phyloP scores from a whole-genome alignment of 805 yeast genomes.

The Candida takata region DNA sequence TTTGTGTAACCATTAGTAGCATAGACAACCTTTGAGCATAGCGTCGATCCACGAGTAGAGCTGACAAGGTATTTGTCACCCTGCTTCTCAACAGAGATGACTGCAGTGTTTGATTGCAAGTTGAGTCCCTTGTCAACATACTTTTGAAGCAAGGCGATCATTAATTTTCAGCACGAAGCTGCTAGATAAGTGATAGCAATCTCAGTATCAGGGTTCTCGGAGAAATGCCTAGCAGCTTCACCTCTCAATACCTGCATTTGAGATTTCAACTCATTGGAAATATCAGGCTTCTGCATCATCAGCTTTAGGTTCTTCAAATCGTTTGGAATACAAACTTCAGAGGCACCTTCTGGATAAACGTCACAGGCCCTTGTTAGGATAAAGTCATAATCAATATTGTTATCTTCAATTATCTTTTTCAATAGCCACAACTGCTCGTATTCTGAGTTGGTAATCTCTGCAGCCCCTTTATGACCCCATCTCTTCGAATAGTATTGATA shows the following conservation, averaged over 20 bases:
- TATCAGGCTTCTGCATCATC: slow-evolving; percentile 24
- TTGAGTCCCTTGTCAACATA: slow-evolving; percentile 30
- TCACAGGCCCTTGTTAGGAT: slow-evolving; percentile 30
- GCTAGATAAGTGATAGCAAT: slow-evolving; percentile 48
- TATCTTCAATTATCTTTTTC: slow-evolving; percentile 27
- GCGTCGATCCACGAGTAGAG: slow-evolving; percentile 26
- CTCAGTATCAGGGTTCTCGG: slow-evolving; percentile 81
- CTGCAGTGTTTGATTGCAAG: slow-evolving; percentile 37
- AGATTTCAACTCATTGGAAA: slow-evolving; percentile 24
- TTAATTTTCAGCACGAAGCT: slow-evolving; percentile 35
- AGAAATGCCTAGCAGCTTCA: slow-evolving; percentile 39
- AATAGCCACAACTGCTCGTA: slow-evolving; percentile 27
- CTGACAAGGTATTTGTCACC: slow-evolving; percentile 28
- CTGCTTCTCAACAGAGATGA: slow-evolving; percentile 19
- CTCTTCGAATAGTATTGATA: slow-evolving; percentile 6
- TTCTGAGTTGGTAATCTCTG: slow-evolving; percentile 33
- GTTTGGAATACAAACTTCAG: slow-evolving; percentile 13
- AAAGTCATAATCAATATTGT: slow-evolving; percentile 33
- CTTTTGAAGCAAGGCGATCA: slow-evolving; percentile 27
- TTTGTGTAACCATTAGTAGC: slow-evolving; percentile 29
- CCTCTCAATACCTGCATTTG: slow-evolving; percentile 28
- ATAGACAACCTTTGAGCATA: slow-evolving; percentile 28
- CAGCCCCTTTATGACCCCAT: slow-evolving; percentile 23
- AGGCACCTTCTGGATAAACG: slow-evolving; percentile 22
- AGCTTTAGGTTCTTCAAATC: slow-evolving; percentile 13